Conservation (phyloP, 768 basidiomycete genomes). For the Galerina sulciceps region DNA sequence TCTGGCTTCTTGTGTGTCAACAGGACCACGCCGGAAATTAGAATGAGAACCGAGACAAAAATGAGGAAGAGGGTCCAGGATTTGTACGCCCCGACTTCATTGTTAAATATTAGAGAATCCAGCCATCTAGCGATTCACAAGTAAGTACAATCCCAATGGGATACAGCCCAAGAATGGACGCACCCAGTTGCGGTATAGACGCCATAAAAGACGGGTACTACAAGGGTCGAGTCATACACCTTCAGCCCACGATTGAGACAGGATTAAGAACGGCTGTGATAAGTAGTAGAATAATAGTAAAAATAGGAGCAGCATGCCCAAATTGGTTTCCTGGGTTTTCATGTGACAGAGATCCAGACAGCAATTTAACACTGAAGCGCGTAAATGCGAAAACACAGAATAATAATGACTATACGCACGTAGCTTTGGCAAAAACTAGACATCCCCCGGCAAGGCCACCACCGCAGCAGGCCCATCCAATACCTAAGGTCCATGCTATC, state of each 20-base stretch:
- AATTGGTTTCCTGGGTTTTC: conserved; percentile 88
- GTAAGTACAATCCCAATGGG: not conserved
- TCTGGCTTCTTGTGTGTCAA: conserved; percentile 93
- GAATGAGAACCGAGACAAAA: conserved; percentile 82
- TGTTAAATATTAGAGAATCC: conserved; percentile 73
- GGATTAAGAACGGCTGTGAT: conserved; percentile 80
- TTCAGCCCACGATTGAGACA: conserved; percentile 90
- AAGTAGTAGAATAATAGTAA: conserved; percentile 70
- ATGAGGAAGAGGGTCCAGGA: conserved; percentile 90
- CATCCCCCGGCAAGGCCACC: conserved; percentile 89
- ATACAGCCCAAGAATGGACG: conserved; percentile 21
- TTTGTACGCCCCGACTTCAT: conserved; percentile 84
- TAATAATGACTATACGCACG: conserved; percentile 47
- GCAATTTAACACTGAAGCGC: conserved; percentile 68
- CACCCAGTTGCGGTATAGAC: conserved; percentile 87
- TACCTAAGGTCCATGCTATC: conserved; percentile 89
- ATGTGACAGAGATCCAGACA: conserved; percentile 77
- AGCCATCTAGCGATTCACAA: conserved; percentile 41
- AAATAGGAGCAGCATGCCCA: conserved; percentile 78
- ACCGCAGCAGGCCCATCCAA: conserved; percentile 93
- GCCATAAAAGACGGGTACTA: conserved; percentile 95
- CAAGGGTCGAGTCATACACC: conserved; percentile 88
- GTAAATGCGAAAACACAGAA: not conserved
- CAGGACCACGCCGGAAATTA: conserved; percentile 91
- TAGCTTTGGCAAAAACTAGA: conserved; percentile 80